phyloP scores from a whole-genome alignment of 768 basidiomycete genomes.

The Tephrocybe sp. region DNA sequence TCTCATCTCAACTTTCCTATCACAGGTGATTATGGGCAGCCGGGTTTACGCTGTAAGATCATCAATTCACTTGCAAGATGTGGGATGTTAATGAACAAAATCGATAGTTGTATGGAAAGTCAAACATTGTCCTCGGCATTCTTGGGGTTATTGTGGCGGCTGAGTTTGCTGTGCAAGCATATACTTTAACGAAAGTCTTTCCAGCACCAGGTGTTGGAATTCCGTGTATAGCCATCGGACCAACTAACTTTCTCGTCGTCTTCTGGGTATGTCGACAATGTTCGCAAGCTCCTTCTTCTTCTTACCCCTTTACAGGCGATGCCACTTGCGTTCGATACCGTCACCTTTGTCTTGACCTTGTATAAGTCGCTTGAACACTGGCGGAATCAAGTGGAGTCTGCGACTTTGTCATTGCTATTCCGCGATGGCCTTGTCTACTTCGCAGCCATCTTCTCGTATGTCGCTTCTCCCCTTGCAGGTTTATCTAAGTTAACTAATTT shows the following conservation, averaged over 20 bases:
- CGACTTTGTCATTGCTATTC: conserved; percentile 5
- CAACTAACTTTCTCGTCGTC: conserved; percentile 18
- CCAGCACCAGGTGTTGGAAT: conserved; percentile 14
- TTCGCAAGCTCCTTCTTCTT: background rate
- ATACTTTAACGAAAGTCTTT: conserved; percentile 16
- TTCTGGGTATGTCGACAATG: conserved; percentile 20
- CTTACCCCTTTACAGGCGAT: background rate
- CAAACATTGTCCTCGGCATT: conserved; percentile 9
- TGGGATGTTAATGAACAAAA: background rate
- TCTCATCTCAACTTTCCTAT: conserved; percentile 22
- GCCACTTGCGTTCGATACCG: conserved; percentile 14
- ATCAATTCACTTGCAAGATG: background rate
- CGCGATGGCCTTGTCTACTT: conserved; percentile 24
- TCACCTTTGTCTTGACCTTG: conserved; percentile 15
- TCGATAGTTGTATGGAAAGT: conserved; percentile 18
- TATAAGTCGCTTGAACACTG: conserved; percentile 7
- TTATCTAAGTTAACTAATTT: background rate
- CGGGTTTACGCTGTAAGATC: conserved; percentile 22
- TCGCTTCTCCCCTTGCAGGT: background rate
- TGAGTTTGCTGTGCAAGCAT: conserved; percentile 15
- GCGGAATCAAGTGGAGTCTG: conserved; percentile 3
- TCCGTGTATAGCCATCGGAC: conserved; percentile 22
- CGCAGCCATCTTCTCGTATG: conserved; percentile 20
- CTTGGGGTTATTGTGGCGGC: conserved; percentile 13
- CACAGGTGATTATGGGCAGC: conserved; percentile 22